Conservation (phyloP, 495 filamentous ascomycete genomes). For the Penicillium arizonense region DNA sequence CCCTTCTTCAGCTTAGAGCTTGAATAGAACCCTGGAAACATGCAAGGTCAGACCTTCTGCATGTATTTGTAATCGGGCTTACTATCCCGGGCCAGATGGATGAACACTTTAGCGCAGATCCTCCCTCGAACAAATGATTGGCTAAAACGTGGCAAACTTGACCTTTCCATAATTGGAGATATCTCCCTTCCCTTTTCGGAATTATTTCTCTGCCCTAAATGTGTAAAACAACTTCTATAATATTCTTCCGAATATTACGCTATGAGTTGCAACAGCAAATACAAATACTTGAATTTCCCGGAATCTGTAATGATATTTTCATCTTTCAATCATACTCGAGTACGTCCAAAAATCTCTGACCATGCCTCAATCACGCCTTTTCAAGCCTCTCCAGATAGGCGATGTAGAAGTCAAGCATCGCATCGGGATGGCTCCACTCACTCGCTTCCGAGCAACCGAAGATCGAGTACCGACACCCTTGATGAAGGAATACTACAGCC, state of each 20-base stretch:
- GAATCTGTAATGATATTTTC: not conserved
- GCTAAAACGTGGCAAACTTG: not conserved
- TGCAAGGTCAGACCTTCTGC: no score
- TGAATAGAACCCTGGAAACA: no score
- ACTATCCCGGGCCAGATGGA: not conserved
- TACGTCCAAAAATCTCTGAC: not conserved
- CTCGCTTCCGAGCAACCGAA: slow-evolving; percentile 43
- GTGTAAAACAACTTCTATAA: not conserved
- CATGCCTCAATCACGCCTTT: slow-evolving; percentile 32
- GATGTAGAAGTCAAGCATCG: slow-evolving; percentile 43
- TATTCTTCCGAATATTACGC: not conserved
- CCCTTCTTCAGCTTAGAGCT: no score
- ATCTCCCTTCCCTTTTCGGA: slow-evolving; percentile 19
- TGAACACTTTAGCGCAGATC: no score
- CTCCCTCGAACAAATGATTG: not conserved
- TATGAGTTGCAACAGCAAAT: not conserved
- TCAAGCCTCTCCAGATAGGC: slow-evolving; percentile 50
- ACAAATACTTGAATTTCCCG: not conserved
- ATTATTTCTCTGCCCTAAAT: slow-evolving; percentile 11
- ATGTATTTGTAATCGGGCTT: slow-evolving; percentile 5
- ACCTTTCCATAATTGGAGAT: slow-evolving; percentile 16
- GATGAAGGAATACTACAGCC: slow-evolving; percentile 51
- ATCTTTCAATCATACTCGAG: not conserved
- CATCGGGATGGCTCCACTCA: slow-evolving; percentile 51
- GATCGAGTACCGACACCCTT: slow-evolving; percentile 33